Conservation (phyloP, 192 early-diverging fungal species). For the Coemansia sp. region DNA sequence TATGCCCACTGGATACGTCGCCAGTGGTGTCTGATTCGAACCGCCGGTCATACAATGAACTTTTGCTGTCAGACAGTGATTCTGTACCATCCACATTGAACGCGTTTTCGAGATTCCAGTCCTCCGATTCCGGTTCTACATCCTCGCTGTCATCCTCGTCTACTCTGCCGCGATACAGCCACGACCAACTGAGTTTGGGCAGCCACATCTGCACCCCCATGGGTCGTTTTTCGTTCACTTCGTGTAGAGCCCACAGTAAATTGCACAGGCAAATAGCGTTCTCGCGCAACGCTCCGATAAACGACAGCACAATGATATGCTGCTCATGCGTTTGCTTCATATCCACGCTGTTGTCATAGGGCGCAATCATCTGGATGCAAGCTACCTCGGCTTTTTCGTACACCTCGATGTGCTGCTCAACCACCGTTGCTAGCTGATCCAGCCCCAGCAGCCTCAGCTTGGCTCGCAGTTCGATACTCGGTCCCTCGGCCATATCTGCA, state of each 20-base stretch:
- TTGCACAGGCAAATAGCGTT: constrained; percentile 22
- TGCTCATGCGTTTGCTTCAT: constrained; percentile 11
- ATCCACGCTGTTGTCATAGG: constrained; percentile 19
- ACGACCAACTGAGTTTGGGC: constrained; percentile 28
- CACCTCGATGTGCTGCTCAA: constrained; percentile 17
- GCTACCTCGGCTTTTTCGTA: constrained; percentile 18
- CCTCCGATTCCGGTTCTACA: constrained; percentile 6
- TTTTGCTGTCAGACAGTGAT: too few species aligned
- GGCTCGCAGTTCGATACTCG: not conserved
- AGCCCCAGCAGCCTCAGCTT: constrained; percentile 11
- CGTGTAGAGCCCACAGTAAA: constrained; percentile 18
- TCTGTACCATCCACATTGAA: constrained; percentile 7
- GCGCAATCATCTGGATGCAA: constrained; percentile 23
- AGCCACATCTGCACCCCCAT: constrained; percentile 28
- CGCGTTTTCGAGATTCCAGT: constrained; percentile 29
- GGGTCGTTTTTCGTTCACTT: constrained; percentile 11
- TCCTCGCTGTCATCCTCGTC: constrained; percentile 25
- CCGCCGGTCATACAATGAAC: too few species aligned
- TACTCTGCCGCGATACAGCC: constrained; percentile 19
- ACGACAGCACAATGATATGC: constrained; percentile 30
- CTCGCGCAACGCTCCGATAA: constrained; percentile 35
- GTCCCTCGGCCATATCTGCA: not conserved
- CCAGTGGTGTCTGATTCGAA: not conserved
- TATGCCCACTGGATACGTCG: not conserved
- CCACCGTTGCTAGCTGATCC: constrained; percentile 12